Percentiles rank a stretch among this genome's conserved stretches.
Conservation (phyloP, 2,329 filamentous ascomycete genomes). For the Phyllosticta ampelicida region DNA sequence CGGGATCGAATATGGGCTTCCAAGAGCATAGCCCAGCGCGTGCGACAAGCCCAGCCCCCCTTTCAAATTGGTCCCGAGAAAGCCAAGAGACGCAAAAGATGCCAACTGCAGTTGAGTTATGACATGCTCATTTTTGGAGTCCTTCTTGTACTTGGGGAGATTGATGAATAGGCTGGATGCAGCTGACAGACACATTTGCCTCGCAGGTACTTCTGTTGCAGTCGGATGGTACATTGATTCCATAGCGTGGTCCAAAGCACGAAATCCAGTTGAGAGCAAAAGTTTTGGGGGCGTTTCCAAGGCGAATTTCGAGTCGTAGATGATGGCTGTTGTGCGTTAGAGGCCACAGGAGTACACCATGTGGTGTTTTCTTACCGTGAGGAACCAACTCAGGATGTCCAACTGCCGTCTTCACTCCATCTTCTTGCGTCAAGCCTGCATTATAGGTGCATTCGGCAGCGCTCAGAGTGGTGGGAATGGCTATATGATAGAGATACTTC, state of each 20-base stretch:
- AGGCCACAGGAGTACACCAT: not conserved
- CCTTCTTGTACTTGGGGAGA: slow-evolving; percentile 36
- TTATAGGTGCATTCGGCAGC: slow-evolving; percentile 45
- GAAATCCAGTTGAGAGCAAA: slow-evolving; percentile 42
- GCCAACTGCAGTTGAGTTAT: slow-evolving; percentile 44
- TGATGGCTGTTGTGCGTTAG: not conserved
- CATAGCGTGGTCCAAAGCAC: slow-evolving; percentile 46
- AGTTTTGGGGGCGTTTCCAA: slow-evolving; percentile 40
- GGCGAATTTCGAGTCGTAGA: slow-evolving; percentile 32
- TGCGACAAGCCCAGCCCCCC: slow-evolving; percentile 41
- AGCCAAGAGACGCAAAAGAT: slow-evolving; percentile 40
- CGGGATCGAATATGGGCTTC: slow-evolving; percentile 44
- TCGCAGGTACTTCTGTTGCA: slow-evolving; percentile 40
- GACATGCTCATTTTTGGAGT: slow-evolving; percentile 35
- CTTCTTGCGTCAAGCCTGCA: slow-evolving; percentile 40
- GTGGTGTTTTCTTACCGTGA: slow-evolving; percentile 17
- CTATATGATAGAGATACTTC: slow-evolving; percentile 27
- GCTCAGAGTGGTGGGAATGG: slow-evolving; percentile 31
- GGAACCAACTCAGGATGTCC: slow-evolving; percentile 33
- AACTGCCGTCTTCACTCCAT: slow-evolving; percentile 42
- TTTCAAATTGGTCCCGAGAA: slow-evolving; percentile 40
- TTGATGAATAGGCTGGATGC: slow-evolving; percentile 38
- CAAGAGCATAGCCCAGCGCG: slow-evolving; percentile 41
- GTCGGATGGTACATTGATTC: slow-evolving; percentile 44
- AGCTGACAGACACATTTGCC: slow-evolving; percentile 35